These are phyloP conservation scores for Alternaria solani DNA, from an alignment of 2,329 filamentous ascomycete species.

Conservation along the genomic window DNA sequence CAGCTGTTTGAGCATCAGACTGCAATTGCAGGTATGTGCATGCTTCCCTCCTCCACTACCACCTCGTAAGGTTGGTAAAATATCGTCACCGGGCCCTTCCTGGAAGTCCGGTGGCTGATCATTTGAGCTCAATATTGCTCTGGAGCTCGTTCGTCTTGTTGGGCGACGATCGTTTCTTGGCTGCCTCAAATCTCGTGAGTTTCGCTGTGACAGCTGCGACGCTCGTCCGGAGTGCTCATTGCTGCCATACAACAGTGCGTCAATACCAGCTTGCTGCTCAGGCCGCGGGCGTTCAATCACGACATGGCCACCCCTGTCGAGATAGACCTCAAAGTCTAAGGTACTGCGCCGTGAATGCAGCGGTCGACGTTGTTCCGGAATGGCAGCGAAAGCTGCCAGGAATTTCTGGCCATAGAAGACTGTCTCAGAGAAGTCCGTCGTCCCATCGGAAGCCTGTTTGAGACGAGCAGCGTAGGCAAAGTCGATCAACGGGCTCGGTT, in stretches of 20 bases:
- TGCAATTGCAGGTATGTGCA: neutral
- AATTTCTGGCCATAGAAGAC: slow-evolving; percentile 12
- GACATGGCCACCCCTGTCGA: neutral
- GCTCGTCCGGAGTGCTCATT: neutral
- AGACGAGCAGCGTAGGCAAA: neutral
- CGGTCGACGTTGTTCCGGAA: neutral
- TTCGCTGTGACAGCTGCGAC: neutral
- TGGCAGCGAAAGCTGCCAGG: neutral
- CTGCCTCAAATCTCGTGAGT: neutral
- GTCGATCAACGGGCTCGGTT: slow-evolving; percentile 19
- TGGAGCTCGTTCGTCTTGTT: neutral
- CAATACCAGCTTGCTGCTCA: neutral
- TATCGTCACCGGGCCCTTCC: neutral
- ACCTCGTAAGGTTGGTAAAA: slow-evolving; percentile 17
- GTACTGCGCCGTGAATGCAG: neutral
- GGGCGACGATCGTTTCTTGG: neutral
- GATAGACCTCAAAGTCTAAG: neutral
- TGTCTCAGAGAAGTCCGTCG: slow-evolving; percentile 21
- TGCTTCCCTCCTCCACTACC: slow-evolving; percentile 1
- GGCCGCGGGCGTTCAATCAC: neutral
- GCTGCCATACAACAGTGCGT: neutral
- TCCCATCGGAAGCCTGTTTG: neutral
- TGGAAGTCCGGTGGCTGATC: slow-evolving; percentile 14
- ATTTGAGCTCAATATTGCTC: neutral
- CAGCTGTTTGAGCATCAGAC: slow-evolving; percentile 4